Percentiles rank a stretch among this genome's conserved stretches.
Evolutionary conservation across 1,284 basidiomycete genomes (phyloP).

Genomic region (Puccinia triticina): DNA sequence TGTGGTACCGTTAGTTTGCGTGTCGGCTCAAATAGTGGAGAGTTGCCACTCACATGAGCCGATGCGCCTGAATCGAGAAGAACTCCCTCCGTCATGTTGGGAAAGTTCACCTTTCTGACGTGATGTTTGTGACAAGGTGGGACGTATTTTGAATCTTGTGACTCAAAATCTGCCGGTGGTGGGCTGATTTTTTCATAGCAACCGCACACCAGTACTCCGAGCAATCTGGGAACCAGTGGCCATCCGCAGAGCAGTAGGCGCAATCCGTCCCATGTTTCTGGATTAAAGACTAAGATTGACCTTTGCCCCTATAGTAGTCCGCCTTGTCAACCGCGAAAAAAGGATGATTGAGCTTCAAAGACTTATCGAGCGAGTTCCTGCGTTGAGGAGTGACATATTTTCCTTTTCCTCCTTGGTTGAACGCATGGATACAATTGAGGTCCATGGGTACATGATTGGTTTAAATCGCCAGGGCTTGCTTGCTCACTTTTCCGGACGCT

Average conservation of each 20-base stretch:
- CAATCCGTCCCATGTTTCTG: neutral
- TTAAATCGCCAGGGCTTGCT: neutral
- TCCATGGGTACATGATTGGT: neutral
- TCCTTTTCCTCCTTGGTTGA: neutral
- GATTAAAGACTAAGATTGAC: neutral
- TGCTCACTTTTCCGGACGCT: neutral
- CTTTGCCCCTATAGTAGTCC: neutral
- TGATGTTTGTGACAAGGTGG: neutral
- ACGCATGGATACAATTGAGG: neutral
- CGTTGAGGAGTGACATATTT: neutral
- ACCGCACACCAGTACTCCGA: neutral
- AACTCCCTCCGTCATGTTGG: too few relatives aligned
- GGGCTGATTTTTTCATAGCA: neutral
- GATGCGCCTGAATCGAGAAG: too few relatives aligned
- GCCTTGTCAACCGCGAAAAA: neutral
- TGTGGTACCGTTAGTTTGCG: too few relatives aligned
- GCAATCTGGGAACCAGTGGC: constrained; percentile 20
- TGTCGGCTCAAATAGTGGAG: neutral
- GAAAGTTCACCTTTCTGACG: neutral
- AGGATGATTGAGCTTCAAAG: neutral
- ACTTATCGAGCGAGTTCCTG: neutral
- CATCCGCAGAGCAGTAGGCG: neutral
- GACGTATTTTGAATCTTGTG: neutral
- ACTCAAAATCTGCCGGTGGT: neutral
- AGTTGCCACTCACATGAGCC: constrained; percentile 16